These are phyloP conservation scores for Erodium maritimum DNA, from an alignment of 345 rosid genomes.

Conservation along the genomic window DNA sequence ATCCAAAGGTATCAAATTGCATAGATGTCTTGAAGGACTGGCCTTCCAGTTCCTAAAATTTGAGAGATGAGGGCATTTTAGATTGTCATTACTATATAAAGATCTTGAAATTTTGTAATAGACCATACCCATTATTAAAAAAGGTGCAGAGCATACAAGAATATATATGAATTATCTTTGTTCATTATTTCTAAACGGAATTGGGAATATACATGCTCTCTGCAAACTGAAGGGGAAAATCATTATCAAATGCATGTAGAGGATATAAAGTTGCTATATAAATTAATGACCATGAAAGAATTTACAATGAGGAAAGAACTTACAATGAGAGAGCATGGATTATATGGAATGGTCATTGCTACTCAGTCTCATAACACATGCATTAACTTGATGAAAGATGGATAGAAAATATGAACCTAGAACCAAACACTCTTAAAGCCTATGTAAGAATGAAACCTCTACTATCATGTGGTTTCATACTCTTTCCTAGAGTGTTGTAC, in stretches of 20 bases:
- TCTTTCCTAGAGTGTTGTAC: too few species aligned
- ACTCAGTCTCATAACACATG: not conserved
- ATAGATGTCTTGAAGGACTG: slow-evolving; percentile 53
- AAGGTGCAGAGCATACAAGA: not conserved
- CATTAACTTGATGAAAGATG: not conserved
- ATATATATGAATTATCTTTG: not conserved
- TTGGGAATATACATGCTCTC: not conserved
- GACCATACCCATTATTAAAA: not conserved
- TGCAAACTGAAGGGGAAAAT: not conserved
- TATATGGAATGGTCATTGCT: not conserved
- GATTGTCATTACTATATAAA: not conserved
- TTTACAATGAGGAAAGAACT: not conserved
- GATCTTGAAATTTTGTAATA: not conserved
- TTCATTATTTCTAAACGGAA: not conserved
- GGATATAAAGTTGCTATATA: not conserved
- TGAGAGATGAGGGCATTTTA: slow-evolving; percentile 9
- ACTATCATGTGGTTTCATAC: not conserved
- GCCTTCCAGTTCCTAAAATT: slow-evolving; percentile 70
- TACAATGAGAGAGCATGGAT: not conserved
- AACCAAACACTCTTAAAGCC: not conserved
- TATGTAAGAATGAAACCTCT: not conserved
- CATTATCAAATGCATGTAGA: not conserved
- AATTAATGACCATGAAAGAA: not conserved
- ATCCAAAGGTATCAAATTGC: slow-evolving; percentile 96
- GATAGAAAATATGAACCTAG: not conserved